Percentiles rank a stretch among this genome's conserved stretches.
Evolutionary conservation across 2,329 filamentous ascomycete species (phyloP).

Genomic region (Tothia fuscella): DNA sequence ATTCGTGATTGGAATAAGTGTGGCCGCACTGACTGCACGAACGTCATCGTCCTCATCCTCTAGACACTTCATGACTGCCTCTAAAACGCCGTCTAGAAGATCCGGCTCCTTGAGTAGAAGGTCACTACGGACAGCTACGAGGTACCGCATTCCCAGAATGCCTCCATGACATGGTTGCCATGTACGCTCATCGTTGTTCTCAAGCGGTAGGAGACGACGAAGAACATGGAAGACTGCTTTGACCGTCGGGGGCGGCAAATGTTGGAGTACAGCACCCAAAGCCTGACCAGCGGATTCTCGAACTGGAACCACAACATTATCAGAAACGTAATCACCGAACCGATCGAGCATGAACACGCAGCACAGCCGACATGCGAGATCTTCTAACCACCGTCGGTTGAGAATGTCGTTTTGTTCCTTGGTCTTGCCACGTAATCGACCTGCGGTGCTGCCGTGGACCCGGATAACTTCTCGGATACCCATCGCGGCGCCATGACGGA

Average conservation of each 20-base stretch:
- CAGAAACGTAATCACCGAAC: slow-evolving; percentile 95
- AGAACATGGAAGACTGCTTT: slow-evolving; percentile 74
- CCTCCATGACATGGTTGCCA: slow-evolving; percentile 97
- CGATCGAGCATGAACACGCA: slow-evolving; percentile 95
- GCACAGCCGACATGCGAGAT: slow-evolving; percentile 86
- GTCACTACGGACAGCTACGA: slow-evolving; percentile 90
- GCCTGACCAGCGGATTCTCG: slow-evolving; percentile 92
- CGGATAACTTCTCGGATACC: slow-evolving; percentile 82
- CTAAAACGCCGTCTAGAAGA: slow-evolving; percentile 86
- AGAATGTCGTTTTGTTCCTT: slow-evolving; percentile 62
- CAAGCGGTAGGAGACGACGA: slow-evolving; percentile 64
- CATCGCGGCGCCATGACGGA: slow-evolving; percentile 91
- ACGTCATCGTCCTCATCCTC: slow-evolving; percentile 91
- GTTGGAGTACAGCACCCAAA: slow-evolving; percentile 75
- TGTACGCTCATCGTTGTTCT: slow-evolving; percentile 33
- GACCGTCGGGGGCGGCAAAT: slow-evolving; percentile 68
- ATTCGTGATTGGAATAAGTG: slow-evolving; percentile 86
- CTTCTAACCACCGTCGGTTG: slow-evolving; percentile 82
- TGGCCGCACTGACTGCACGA: slow-evolving; percentile 92
- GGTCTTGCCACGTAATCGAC: slow-evolving; percentile 58
- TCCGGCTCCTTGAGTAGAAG: slow-evolving; percentile 70
- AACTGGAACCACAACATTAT: slow-evolving; percentile 93
- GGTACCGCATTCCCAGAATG: slow-evolving; percentile 91
- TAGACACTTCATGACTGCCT: slow-evolving; percentile 88
- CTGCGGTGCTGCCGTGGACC: slow-evolving; percentile 83